Evolutionary conservation across 164 flowering plant species (phyloP).

Genomic region (Piper betle): DNA sequence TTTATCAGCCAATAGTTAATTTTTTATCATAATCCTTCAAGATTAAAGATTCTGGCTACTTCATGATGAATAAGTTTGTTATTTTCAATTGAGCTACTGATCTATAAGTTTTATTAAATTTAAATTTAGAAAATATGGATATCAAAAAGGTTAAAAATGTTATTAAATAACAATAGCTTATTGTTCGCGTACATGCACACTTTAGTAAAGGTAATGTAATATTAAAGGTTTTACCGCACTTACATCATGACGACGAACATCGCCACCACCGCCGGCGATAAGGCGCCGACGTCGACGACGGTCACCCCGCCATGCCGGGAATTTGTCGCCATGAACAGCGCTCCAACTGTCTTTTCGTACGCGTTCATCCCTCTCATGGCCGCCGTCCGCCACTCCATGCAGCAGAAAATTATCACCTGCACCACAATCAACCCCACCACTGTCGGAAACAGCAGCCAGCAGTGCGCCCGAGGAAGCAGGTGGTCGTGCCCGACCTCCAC

Average conservation of each 20-base stretch:
- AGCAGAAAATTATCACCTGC: slow-evolving; percentile 39
- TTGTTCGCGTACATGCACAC: neutral
- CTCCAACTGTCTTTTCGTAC: slow-evolving; percentile 39
- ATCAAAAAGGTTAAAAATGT: too few species aligned
- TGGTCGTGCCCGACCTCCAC: slow-evolving; percentile 26
- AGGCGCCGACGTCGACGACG: slow-evolving; percentile 39
- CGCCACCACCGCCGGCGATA: slow-evolving; percentile 47
- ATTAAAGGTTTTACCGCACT: slow-evolving; percentile 9
- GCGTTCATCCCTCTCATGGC: slow-evolving; percentile 30
- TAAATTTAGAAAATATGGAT: neutral
- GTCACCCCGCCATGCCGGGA: slow-evolving; percentile 63
- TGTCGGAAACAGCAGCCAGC: slow-evolving; percentile 21
- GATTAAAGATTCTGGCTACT: neutral
- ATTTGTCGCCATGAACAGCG: slow-evolving; percentile 37
- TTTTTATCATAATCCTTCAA: too few species aligned
- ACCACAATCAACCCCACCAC: slow-evolving; percentile 34
- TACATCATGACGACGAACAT: slow-evolving; percentile 74
- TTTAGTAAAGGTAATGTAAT: neutral
- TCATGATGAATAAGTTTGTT: neutral
- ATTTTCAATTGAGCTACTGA: neutral
- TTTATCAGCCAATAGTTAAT: too few species aligned
- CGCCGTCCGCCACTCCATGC: slow-evolving; percentile 55
- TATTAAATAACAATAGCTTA: neutral
- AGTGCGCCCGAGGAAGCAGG: slow-evolving; percentile 25
- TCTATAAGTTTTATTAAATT: neutral